Evolutionary conservation across 2,329 filamentous ascomycete species (phyloP).

Genomic region (Cryoendolithus antarcticus): DNA sequence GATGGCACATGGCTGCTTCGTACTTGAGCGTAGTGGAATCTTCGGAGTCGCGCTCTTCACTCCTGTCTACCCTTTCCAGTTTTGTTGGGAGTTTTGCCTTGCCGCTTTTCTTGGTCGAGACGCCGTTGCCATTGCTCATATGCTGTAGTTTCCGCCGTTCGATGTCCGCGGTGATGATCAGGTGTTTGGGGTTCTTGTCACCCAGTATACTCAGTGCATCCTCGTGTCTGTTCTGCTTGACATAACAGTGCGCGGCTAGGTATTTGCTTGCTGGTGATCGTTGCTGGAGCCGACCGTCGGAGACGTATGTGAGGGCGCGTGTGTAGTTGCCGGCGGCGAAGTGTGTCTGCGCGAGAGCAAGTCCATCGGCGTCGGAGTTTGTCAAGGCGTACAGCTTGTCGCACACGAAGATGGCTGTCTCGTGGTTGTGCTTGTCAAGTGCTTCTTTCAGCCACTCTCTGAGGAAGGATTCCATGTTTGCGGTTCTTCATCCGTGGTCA

Average conservation of each 20-base stretch:
- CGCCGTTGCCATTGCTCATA: constrained; percentile 35
- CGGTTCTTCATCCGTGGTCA: too few relatives aligned
- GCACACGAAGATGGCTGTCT: constrained; percentile 90
- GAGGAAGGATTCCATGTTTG: constrained; percentile 76
- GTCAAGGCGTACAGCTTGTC: constrained; percentile 94
- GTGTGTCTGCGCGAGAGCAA: constrained; percentile 94
- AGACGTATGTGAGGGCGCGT: constrained; percentile 74
- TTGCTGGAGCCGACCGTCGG: constrained; percentile 67
- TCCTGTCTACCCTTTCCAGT: constrained; percentile 42
- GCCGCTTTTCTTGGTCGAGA: constrained; percentile 30
- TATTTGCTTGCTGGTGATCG: constrained; percentile 83
- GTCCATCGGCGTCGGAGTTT: constrained; percentile 91
- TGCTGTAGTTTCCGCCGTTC: constrained; percentile 61
- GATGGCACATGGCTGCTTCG: constrained; percentile 94
- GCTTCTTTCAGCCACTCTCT: constrained; percentile 92
- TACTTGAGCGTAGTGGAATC: constrained; percentile 67
- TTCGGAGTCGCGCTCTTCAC: constrained; percentile 53
- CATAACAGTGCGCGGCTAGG: constrained; percentile 82
- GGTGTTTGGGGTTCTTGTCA: constrained; percentile 84
- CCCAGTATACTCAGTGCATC: constrained; percentile 79
- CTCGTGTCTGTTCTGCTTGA: constrained; percentile 82
- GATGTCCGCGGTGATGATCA: constrained; percentile 57
- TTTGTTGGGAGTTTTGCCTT: constrained; percentile 24
- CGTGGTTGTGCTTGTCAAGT: constrained; percentile 89
- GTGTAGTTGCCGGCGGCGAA: constrained; percentile 93